Evolutionary conservation across 2,329 filamentous ascomycete species (phyloP).

Genomic region (Fusarium sp.): DNA sequence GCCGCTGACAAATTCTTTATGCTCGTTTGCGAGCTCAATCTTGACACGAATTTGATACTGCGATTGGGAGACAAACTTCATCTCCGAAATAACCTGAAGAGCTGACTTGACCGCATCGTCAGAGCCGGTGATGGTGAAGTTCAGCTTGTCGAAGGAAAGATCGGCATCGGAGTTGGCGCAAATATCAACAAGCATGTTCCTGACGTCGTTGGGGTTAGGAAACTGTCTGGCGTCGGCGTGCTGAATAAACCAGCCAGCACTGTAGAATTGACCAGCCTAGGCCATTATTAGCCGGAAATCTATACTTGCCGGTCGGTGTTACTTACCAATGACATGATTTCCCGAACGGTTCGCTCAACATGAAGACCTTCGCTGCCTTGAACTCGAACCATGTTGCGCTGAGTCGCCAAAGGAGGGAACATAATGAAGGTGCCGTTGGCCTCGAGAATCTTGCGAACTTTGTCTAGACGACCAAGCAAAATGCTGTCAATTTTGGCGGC

Average conservation of each 20-base stretch:
- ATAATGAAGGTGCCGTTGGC: constrained; percentile 95
- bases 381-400: constrained; percentile 87
- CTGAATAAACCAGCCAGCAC: constrained; percentile 94
- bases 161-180: constrained; percentile 97
- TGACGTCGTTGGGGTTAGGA: constrained; percentile 80
- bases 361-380: constrained; percentile 95
- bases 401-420: constrained; percentile 88
- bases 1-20: constrained; percentile 99
- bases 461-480: constrained; percentile 90
- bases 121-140: constrained; percentile 94
- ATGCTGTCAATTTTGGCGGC: constrained; percentile 96
- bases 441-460: constrained; percentile 98
- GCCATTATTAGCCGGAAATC: constrained; percentile 42
- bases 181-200: constrained; percentile 94
- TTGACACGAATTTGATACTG: constrained; percentile 97
- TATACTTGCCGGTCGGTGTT: not conserved
- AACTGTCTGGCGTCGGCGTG: constrained; percentile 76
- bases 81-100: constrained; percentile 93
- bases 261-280: constrained; percentile 96
- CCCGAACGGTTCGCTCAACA: constrained; percentile 93
- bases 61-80: constrained; percentile 87
- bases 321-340: constrained; percentile 93
- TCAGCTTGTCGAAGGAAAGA: constrained; percentile 92
- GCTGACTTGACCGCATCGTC: constrained; percentile 97
- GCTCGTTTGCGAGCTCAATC: constrained; percentile 98